phyloP scores from a whole-genome alignment of 768 basidiomycete species.

The Leccinum rimulosum region DNA sequence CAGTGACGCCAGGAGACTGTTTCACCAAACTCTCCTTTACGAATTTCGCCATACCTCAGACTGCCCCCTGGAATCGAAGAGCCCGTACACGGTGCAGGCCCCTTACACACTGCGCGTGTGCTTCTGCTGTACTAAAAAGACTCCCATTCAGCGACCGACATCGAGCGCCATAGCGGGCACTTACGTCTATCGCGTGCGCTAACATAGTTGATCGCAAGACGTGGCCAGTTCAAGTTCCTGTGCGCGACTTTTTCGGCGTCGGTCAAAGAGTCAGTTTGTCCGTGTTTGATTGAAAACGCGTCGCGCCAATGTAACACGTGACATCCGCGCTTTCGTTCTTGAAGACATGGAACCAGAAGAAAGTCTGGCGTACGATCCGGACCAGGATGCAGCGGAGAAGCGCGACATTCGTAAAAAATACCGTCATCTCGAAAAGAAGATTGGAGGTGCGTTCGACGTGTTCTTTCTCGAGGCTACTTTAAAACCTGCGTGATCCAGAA shows the following conservation, averaged over 20 bases:
- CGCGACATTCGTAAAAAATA: slow-evolving; percentile 73
- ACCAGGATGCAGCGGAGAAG: slow-evolving; percentile 81
- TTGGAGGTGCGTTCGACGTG: slow-evolving; percentile 52
- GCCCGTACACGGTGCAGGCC: slow-evolving; percentile 57
- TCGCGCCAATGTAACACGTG: slow-evolving; percentile 22
- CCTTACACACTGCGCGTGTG: slow-evolving; percentile 66
- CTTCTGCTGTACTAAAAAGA: slow-evolving; percentile 68
- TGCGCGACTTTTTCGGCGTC: background rate
- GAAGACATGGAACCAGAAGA: slow-evolving; percentile 20
- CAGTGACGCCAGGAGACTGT: slow-evolving; percentile 77
- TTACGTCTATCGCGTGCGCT: slow-evolving; percentile 33
- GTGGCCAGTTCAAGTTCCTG: background rate
- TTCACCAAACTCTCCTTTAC: slow-evolving; percentile 49
- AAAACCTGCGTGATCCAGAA: slow-evolving; percentile 27
- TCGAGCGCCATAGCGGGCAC: background rate
- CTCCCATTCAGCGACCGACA: slow-evolving; percentile 9
- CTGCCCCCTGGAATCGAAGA: slow-evolving; percentile 50
- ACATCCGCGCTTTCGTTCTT: background rate
- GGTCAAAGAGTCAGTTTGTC: slow-evolving; percentile 9
- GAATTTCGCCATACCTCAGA: slow-evolving; percentile 62
- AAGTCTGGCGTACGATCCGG: slow-evolving; percentile 68
- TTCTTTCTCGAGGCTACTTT: background rate
- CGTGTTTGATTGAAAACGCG: slow-evolving; percentile 23
- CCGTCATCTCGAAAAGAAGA: slow-evolving; percentile 57
- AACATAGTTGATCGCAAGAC: slow-evolving; percentile 8